Conservation (phyloP, 2,329 filamentous ascomycete species). For the Cryphonectria japonica region DNA sequence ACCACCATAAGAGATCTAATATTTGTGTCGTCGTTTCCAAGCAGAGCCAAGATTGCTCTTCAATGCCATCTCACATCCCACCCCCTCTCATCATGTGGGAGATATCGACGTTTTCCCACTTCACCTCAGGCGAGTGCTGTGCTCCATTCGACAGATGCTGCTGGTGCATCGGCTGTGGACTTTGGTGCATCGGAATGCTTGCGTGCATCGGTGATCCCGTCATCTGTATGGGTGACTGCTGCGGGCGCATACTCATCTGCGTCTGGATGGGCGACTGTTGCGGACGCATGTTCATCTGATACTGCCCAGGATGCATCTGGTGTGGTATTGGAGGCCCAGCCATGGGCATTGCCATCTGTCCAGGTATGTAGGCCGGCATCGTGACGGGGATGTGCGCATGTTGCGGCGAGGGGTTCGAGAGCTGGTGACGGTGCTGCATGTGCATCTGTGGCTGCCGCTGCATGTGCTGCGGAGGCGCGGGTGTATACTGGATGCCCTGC, state of each 20-base stretch:
- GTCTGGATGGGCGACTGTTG: constrained; percentile 24
- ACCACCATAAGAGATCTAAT: constrained; percentile 1
- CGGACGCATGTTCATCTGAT: constrained; percentile 15
- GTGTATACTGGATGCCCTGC: constrained; percentile 37
- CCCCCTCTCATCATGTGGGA: constrained; percentile 46
- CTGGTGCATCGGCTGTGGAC: constrained; percentile 33
- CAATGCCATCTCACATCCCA: constrained; percentile 27
- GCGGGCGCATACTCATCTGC: constrained; percentile 13
- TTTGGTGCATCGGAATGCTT: constrained; percentile 24
- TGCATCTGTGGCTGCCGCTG: constrained; percentile 24
- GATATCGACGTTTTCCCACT: constrained; percentile 52
- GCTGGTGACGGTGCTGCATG: constrained; percentile 18
- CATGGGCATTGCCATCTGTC: constrained; percentile 23
- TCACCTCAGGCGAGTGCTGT: constrained; percentile 37
- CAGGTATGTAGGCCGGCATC: constrained; percentile 17
- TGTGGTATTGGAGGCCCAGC: constrained; percentile 13
- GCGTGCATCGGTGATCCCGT: constrained; percentile 39
- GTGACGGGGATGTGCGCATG: constrained; percentile 24
- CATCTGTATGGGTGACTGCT: constrained; percentile 24
- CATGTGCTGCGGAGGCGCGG: constrained; percentile 39
- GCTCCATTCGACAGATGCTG: constrained; percentile 31
- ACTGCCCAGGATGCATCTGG: constrained; percentile 24
- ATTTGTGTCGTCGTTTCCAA: neutral
- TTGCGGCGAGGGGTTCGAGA: constrained; percentile 11
- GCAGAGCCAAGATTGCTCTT: neutral